Evolutionary conservation across 805 yeast genomes (phyloP).

Genomic region (Ogataea sp.): DNA sequence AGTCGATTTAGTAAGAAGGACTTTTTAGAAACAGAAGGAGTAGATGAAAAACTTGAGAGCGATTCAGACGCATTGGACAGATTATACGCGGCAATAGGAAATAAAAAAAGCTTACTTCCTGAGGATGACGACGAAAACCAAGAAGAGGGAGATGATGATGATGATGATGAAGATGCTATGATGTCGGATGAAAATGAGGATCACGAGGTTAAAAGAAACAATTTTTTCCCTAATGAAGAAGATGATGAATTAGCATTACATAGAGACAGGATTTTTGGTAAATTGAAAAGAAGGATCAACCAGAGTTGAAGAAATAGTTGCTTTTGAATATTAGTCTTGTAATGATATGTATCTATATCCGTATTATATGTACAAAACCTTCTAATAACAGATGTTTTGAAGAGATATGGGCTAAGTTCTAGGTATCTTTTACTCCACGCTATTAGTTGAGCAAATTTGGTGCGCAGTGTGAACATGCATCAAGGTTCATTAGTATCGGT

Average conservation of each 20-base stretch:
- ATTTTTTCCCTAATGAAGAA: slow-evolving; percentile 48
- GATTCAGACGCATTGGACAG: slow-evolving; percentile 22
- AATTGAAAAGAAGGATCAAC: slow-evolving; percentile 46
- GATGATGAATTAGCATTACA: slow-evolving; percentile 57
- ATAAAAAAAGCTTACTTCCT: background rate
- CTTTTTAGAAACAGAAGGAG: slow-evolving; percentile 20
- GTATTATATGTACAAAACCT: too few species aligned
- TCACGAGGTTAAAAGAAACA: slow-evolving; percentile 33
- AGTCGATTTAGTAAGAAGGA: slow-evolving; percentile 21
- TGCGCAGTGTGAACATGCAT: background rate
- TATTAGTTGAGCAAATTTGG: background rate
- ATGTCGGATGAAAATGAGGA: slow-evolving; percentile 9
- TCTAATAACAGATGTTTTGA: too few species aligned
- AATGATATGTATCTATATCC: too few species aligned
- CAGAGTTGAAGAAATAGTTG: slow-evolving; percentile 15
- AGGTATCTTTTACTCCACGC: too few species aligned
- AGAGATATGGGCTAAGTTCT: too few species aligned
- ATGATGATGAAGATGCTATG: slow-evolving; percentile 4
- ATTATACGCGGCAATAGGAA: slow-evolving; percentile 17
- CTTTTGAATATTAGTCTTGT: too few species aligned
- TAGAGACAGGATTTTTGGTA: slow-evolving; percentile 54
- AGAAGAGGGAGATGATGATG: slow-evolving; percentile 6
- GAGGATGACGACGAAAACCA: slow-evolving; percentile 7
- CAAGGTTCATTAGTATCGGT: too few species aligned
- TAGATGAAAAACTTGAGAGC: slow-evolving; percentile 10